Percentiles rank a stretch among this genome's conserved stretches.
These are phyloP conservation scores for Ascomycota sp. DNA, from an alignment of 2,329 filamentous ascomycete genomes.

Conservation along the genomic window DNA sequence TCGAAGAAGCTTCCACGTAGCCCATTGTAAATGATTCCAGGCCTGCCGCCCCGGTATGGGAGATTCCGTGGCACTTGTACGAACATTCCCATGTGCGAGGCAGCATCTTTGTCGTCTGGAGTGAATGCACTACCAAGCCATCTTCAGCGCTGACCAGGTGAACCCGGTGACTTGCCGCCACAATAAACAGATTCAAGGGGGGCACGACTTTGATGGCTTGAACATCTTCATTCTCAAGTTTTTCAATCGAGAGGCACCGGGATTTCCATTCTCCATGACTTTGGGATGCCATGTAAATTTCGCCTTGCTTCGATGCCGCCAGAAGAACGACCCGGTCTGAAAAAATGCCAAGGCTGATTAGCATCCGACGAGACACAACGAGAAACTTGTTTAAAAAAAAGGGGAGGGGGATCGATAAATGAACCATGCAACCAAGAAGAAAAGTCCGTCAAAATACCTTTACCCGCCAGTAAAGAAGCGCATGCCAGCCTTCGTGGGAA, in stretches of 20 bases:
- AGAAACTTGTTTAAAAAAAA: no score
- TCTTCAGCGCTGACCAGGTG: slow-evolving; percentile 31
- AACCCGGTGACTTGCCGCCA: slow-evolving; percentile 34
- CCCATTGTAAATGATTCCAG: slow-evolving; percentile 43
- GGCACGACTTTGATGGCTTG: slow-evolving; percentile 37
- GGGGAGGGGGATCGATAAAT: no score
- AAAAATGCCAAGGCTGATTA: slow-evolving; percentile 1
- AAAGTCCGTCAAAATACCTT: slow-evolving; percentile 17
- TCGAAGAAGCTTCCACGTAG: slow-evolving; percentile 37
- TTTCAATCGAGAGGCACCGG: slow-evolving; percentile 19
- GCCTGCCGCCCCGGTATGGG: slow-evolving; percentile 31
- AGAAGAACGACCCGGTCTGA: slow-evolving; percentile 11
- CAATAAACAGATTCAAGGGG: slow-evolving; percentile 36
- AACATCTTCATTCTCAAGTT: slow-evolving; percentile 25
- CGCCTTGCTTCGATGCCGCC: slow-evolving; percentile 28
- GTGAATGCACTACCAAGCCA: slow-evolving; percentile 34
- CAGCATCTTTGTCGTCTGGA: slow-evolving; percentile 36
- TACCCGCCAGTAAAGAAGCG: slow-evolving; percentile 24
- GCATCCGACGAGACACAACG: no score
- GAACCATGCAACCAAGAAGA: no score
- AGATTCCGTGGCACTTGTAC: slow-evolving; percentile 21
- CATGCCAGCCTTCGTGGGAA: slow-evolving; percentile 32
- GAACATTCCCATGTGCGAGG: slow-evolving; percentile 39
- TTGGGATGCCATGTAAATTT: slow-evolving; percentile 24
- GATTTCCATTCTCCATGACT: slow-evolving; percentile 27